A percentile compares a stretch with the other conserved stretches of the same genome.
phyloP scores from a whole-genome alignment of 768 basidiomycete genomes.

The Clathrus columnatus region DNA sequence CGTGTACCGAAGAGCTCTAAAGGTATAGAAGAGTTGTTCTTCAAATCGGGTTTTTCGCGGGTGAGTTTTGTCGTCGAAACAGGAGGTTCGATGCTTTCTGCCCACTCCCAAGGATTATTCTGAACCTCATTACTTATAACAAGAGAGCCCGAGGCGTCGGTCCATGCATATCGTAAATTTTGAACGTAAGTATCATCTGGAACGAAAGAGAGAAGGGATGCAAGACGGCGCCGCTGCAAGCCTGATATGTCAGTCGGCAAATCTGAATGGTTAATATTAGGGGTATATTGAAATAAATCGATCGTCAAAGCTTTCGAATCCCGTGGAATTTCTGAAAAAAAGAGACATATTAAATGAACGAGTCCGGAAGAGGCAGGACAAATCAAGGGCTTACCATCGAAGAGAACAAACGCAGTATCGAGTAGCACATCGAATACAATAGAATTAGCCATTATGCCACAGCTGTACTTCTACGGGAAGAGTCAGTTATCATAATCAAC shows the following conservation, averaged over 20 bases:
- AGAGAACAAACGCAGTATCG: conserved; percentile 64
- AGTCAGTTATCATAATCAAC: neutral
- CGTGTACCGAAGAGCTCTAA: conserved; percentile 63
- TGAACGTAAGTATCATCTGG: conserved; percentile 43
- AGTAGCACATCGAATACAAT: conserved; percentile 57
- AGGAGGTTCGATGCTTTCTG: conserved; percentile 50
- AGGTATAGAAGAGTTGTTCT: conserved; percentile 62
- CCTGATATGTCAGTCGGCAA: conserved; percentile 48
- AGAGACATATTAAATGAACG: neutral
- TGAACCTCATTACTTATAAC: conserved; percentile 45
- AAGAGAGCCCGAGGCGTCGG: conserved; percentile 39
- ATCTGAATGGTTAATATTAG: conserved; percentile 38
- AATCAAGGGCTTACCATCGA: conserved; percentile 54
- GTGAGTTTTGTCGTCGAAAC: conserved; percentile 37
- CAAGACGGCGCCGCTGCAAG: conserved; percentile 49
- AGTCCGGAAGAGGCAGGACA: neutral
- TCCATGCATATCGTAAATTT: conserved; percentile 52
- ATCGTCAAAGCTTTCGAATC: conserved; percentile 45
- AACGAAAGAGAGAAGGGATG: conserved; percentile 47
- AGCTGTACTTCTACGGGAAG: conserved; percentile 7
- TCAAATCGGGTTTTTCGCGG: conserved; percentile 38
- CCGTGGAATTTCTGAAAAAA: conserved; percentile 47
- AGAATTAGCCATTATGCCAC: conserved; percentile 27
- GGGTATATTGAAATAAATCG: conserved; percentile 62
- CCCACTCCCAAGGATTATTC: conserved; percentile 84